A percentile compares a stretch with the other conserved stretches of the same genome.
phyloP scores from a whole-genome alignment of 768 basidiomycete genomes.

The Chalciporus chontae region DNA sequence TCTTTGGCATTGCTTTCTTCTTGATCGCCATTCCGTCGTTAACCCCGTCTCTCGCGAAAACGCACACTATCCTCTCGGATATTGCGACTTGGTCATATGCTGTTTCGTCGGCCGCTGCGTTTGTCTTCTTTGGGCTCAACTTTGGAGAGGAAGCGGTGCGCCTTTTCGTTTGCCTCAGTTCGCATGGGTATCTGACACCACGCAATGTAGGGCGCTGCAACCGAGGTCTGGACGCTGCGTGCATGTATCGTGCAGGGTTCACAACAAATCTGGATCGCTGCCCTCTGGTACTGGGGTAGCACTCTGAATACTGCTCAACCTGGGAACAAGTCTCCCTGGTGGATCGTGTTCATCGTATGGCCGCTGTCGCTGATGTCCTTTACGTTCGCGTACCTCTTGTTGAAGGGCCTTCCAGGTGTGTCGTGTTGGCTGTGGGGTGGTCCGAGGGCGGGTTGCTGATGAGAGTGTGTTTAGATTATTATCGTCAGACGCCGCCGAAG shows the following conservation, averaged over 20 bases:
- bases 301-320: constrained; percentile 57
- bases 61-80: constrained; percentile 68
- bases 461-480: constrained; percentile 58
- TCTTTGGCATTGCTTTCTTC: constrained; percentile 90
- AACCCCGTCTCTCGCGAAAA: constrained; percentile 48
- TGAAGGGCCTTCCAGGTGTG: constrained; percentile 81
- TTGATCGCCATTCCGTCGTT: constrained; percentile 86
- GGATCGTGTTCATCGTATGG: constrained; percentile 80
- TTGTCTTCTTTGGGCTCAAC: constrained; percentile 92
- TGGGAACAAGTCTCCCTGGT: constrained; percentile 69
- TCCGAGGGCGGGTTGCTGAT: background rate
- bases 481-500: constrained; percentile 89
- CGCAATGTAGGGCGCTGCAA: constrained; percentile 72
- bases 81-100: constrained; percentile 91
- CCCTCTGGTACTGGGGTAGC: constrained; percentile 95
- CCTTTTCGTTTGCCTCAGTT: constrained; percentile 19
- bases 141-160: constrained; percentile 92
- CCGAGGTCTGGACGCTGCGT: constrained; percentile 89
- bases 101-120: constrained; percentile 87
- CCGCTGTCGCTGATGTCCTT: constrained; percentile 75
- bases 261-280: constrained; percentile 94
- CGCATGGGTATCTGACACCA: constrained; percentile 6
- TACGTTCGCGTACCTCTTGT: constrained; percentile 77
- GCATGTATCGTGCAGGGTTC: constrained; percentile 94
- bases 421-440: constrained; percentile 1